A percentile compares a stretch with the other conserved stretches of the same genome.
phyloP scores from a whole-genome alignment of 768 basidiomycete genomes.

The Pulveroboletus sp. region DNA sequence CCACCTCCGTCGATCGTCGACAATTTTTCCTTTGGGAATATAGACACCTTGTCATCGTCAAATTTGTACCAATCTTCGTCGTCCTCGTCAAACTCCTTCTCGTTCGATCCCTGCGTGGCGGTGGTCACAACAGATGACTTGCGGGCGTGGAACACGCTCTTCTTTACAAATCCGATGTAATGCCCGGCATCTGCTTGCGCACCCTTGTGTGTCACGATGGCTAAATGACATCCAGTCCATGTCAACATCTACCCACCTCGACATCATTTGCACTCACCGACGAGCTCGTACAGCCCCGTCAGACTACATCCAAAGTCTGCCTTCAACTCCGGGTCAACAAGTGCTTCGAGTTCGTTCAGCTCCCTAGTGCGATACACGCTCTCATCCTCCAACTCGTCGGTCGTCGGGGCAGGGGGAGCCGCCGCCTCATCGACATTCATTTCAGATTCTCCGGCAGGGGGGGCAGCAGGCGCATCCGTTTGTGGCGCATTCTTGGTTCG shows the following conservation, averaged over 20 bases:
- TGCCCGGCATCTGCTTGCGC: slow-evolving; percentile 93
- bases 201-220: slow-evolving; percentile 96
- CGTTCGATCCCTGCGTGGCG: slow-evolving; percentile 11
- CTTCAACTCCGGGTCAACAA: slow-evolving; percentile 63
- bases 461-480: slow-evolving; percentile 16
- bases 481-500: slow-evolving; percentile 51
- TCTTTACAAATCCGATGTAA: slow-evolving; percentile 91
- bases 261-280: slow-evolving; percentile 54
- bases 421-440: slow-evolving; percentile 50
- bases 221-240: slow-evolving; percentile 36
- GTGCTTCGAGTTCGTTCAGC: slow-evolving; percentile 54
- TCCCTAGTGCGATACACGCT: slow-evolving; percentile 62
- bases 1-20: slow-evolving; percentile 86
- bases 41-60: slow-evolving; percentile 91
- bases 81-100: slow-evolving; percentile 40
- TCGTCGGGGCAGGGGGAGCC: slow-evolving; percentile 15
- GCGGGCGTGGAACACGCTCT: slow-evolving; percentile 57
- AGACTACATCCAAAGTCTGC: slow-evolving; percentile 71
- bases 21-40: slow-evolving; percentile 85
- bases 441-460: slow-evolving; percentile 19
- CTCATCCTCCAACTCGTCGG: slow-evolving; percentile 58
- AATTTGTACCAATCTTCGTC: slow-evolving; percentile 95
- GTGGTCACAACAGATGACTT: slow-evolving; percentile 1
- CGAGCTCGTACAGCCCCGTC: slow-evolving; percentile 87
- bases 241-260: neutral